phyloP scores from a whole-genome alignment of 2,329 filamentous ascomycete species.

The Teratosphaeriaceae sp. region DNA sequence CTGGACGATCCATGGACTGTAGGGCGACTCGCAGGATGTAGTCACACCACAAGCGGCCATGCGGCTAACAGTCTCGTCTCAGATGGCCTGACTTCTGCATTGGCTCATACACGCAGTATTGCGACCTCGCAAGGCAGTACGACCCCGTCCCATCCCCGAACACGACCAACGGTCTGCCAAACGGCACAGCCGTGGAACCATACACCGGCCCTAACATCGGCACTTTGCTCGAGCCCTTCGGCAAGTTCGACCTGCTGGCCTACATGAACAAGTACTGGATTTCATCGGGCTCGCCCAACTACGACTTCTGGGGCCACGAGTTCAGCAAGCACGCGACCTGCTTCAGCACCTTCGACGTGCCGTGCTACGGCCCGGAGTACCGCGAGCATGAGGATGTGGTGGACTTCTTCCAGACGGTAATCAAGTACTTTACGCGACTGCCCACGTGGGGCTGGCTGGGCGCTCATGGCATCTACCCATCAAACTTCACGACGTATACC shows the following conservation, averaged over 20 bases:
- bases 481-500: conserved; percentile 52
- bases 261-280: conserved; percentile 65
- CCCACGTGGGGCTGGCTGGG: conserved; percentile 58
- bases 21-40: neutral
- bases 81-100: conserved; percentile 51
- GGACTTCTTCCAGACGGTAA: conserved; percentile 56
- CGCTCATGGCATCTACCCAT: conserved; percentile 48
- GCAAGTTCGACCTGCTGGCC: conserved; percentile 52
- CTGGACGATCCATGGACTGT: conserved; percentile 52
- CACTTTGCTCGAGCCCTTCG: conserved; percentile 53
- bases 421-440: conserved; percentile 51
- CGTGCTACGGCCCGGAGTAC: conserved; percentile 58
- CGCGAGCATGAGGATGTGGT: conserved; percentile 52
- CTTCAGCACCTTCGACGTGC: conserved; percentile 57
- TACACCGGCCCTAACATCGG: conserved; percentile 54
- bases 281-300: conserved; percentile 49
- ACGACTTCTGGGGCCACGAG: conserved; percentile 51
- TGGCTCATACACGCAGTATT: conserved; percentile 60
- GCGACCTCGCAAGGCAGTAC: conserved; percentile 58
- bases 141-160: conserved; percentile 54
- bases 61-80: neutral
- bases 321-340: conserved; percentile 47
- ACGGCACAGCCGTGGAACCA: conserved; percentile 47
- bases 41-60: neutral
- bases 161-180: conserved; percentile 52